These are phyloP conservation scores for Globisporangium iwayamae DNA, from an alignment of 352 stramenopile species.

Conservation along the genomic window DNA sequence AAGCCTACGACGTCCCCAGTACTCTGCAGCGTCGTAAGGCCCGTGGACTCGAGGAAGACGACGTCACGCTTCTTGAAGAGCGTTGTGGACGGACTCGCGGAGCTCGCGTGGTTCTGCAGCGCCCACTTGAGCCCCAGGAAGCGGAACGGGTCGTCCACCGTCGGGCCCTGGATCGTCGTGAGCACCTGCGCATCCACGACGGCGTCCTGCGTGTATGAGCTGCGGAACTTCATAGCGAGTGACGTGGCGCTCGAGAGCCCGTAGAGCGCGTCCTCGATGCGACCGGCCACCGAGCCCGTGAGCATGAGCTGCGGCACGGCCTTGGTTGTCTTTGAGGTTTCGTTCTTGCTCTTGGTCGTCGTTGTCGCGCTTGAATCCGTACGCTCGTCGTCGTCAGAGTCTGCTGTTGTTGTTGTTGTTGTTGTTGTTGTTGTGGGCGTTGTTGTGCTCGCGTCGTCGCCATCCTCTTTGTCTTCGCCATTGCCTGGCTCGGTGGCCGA, in stretches of 20 bases:
- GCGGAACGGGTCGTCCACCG: conserved; percentile 42
- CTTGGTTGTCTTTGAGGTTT: background rate
- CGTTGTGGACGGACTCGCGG: conserved; percentile 19
- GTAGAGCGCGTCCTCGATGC: conserved; percentile 62
- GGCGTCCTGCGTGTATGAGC: conserved; percentile 20
- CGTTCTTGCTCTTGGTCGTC: background rate
- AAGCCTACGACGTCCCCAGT: conserved; percentile 50
- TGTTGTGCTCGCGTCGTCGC: conserved; percentile 7
- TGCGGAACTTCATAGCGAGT: conserved; percentile 57
- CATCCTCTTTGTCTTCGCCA: background rate
- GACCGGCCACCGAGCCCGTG: conserved; percentile 37
- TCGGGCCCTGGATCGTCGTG: conserved; percentile 40
- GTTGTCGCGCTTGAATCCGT: background rate
- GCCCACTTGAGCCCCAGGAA: conserved; percentile 67
- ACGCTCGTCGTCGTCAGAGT: background rate
- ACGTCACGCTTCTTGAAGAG: conserved; percentile 62
- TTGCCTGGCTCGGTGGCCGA: background rate
- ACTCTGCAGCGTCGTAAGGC: conserved; percentile 39
- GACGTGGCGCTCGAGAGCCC: conserved; percentile 48
- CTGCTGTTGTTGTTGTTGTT: background rate
- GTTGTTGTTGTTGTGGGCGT: conserved; percentile 12
- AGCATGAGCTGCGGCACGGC: conserved; percentile 35
- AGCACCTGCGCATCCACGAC: conserved; percentile 32
- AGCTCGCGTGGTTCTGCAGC: conserved; percentile 49
- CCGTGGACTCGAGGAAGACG: conserved; percentile 65